phyloP scores from a whole-genome alignment of 352 stramenopile genomes.

The Phytophthora crassamura region DNA sequence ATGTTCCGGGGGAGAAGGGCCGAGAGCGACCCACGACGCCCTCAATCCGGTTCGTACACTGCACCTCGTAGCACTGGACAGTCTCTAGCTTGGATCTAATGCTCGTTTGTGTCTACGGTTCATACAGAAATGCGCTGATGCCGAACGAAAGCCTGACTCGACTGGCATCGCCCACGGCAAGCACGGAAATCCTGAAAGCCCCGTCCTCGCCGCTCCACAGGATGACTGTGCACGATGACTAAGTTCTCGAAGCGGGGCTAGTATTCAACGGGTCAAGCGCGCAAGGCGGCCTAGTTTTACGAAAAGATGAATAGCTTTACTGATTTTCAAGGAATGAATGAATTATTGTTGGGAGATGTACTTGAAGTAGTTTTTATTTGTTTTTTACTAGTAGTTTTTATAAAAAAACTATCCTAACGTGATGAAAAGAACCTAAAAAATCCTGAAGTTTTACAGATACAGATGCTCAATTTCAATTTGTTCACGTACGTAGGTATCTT shows the following conservation, averaged over 20 bases:
- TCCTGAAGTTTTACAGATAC: conserved; percentile 1
- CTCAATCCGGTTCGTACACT: conserved; percentile 63
- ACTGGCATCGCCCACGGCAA: conserved; percentile 40
- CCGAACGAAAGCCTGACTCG: conserved; percentile 45
- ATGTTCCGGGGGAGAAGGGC: conserved; percentile 66
- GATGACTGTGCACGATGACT: conserved; percentile 47
- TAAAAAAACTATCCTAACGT: too few species aligned
- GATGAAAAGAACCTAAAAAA: too few species aligned
- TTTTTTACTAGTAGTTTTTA: too few species aligned
- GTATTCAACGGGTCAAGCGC: conserved; percentile 2
- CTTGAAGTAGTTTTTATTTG: too few species aligned
- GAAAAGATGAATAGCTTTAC: too few species aligned
- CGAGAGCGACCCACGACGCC: conserved; percentile 75
- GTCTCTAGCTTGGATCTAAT: not conserved
- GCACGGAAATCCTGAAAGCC: conserved; percentile 34
- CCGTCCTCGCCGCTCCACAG: conserved; percentile 60
- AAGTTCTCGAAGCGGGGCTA: not conserved
- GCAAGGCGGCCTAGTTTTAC: too few species aligned
- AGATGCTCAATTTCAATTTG: conserved; percentile 32
- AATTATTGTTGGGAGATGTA: too few species aligned
- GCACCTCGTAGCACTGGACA: not conserved
- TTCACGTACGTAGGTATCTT: conserved; percentile 23
- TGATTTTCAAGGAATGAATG: too few species aligned
- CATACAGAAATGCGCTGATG: conserved; percentile 56
- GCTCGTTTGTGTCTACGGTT: not conserved